Evolutionary conservation across 2,329 filamentous ascomycete genomes (phyloP).

Genomic region (Fusarium subglutinans): DNA sequence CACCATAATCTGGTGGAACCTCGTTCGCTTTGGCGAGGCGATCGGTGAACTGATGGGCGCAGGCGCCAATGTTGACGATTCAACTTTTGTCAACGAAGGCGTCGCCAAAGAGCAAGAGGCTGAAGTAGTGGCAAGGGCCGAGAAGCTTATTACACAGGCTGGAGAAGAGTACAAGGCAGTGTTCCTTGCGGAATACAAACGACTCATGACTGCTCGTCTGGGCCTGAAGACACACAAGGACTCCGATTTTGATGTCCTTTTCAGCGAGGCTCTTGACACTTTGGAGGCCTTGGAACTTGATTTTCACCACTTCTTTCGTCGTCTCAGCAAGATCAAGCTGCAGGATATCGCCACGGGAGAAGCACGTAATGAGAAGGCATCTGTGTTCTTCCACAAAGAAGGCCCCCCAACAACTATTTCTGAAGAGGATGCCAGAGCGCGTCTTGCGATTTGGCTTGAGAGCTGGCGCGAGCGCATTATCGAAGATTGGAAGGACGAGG

Average conservation of each 20-base stretch:
- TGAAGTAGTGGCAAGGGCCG: slow-evolving; percentile 79
- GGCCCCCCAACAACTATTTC: slow-evolving; percentile 67
- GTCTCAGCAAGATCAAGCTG: slow-evolving; percentile 72
- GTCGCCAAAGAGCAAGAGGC: slow-evolving; percentile 70
- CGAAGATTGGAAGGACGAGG: slow-evolving; percentile 77
- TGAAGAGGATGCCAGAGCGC: slow-evolving; percentile 71
- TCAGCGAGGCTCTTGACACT: slow-evolving; percentile 83
- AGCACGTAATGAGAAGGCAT: slow-evolving; percentile 68
- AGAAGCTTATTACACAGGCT: slow-evolving; percentile 80
- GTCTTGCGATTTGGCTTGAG: slow-evolving; percentile 82
- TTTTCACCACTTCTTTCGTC: slow-evolving; percentile 93
- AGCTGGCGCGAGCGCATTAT: slow-evolving; percentile 76
- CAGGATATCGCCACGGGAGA: slow-evolving; percentile 72
- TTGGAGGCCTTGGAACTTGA: slow-evolving; percentile 86
- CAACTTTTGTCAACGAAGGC: slow-evolving; percentile 75
- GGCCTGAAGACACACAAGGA: slow-evolving; percentile 77
- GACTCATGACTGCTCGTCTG: slow-evolving; percentile 80
- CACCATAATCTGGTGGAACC: slow-evolving; percentile 98
- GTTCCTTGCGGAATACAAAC: slow-evolving; percentile 90
- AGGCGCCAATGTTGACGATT: slow-evolving; percentile 75
- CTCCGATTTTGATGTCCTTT: slow-evolving; percentile 81
- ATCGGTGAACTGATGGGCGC: slow-evolving; percentile 88
- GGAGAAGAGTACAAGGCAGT: slow-evolving; percentile 90
- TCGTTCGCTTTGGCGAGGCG: slow-evolving; percentile 89
- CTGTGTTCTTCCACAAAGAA: slow-evolving; percentile 82